These are phyloP conservation scores for Pleomassaria siparia DNA, from an alignment of 2,329 filamentous ascomycete genomes.

Conservation along the genomic window DNA sequence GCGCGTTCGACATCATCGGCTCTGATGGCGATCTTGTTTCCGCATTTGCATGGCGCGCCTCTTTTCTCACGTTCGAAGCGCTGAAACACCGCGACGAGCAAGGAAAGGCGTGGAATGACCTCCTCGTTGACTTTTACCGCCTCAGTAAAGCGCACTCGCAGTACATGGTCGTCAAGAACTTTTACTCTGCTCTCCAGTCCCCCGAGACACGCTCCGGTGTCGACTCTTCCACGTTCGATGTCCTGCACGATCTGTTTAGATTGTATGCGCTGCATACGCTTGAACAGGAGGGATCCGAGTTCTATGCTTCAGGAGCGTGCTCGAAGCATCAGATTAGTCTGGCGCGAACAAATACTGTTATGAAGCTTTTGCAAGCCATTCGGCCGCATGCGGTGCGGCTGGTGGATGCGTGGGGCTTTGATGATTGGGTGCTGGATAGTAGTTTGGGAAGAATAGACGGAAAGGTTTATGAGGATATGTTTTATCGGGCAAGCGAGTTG, in stretches of 20 bases:
- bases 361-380: slow-evolving; percentile 70
- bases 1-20: slow-evolving; percentile 73
- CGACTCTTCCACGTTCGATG: slow-evolving; percentile 57
- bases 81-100: slow-evolving; percentile 73
- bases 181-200: slow-evolving; percentile 68
- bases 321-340: slow-evolving; percentile 73
- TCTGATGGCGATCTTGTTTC: slow-evolving; percentile 70
- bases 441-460: slow-evolving; percentile 71
- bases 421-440: slow-evolving; percentile 76
- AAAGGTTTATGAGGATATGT: slow-evolving; percentile 77
- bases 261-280: slow-evolving; percentile 67
- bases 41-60: slow-evolving; percentile 74
- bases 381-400: slow-evolving; percentile 71
- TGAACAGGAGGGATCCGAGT: slow-evolving; percentile 69
- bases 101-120: slow-evolving; percentile 75
- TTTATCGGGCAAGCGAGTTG: slow-evolving; percentile 68
- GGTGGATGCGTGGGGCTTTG: slow-evolving; percentile 75
- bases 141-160: slow-evolving; percentile 74
- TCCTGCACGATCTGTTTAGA: slow-evolving; percentile 68
- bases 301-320: slow-evolving; percentile 69
- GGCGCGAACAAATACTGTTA: slow-evolving; percentile 66
- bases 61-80: slow-evolving; percentile 74
- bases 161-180: slow-evolving; percentile 78
- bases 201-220: slow-evolving; percentile 56
- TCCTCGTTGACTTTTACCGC: slow-evolving; percentile 77